Conservation (phyloP, 768 basidiomycete genomes). For the Boletus vinaceobasis region DNA sequence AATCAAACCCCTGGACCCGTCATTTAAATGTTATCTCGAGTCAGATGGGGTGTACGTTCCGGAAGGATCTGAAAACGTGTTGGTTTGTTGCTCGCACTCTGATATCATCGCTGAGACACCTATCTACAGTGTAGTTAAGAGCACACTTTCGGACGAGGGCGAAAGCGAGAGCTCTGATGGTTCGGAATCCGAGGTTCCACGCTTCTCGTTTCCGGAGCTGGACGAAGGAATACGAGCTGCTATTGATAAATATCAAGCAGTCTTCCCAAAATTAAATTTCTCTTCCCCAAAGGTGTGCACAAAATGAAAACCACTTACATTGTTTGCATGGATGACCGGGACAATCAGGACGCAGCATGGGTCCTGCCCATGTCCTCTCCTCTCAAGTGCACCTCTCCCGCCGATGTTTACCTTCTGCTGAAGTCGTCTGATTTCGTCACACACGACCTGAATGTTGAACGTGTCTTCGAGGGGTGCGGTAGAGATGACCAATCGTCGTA, state of each 20-base stretch:
- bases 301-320: background rate
- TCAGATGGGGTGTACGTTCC: conserved; percentile 86
- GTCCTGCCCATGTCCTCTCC: conserved; percentile 80
- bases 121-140: conserved; percentile 45
- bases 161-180: conserved; percentile 35
- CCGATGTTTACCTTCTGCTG: conserved; percentile 87
- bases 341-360: conserved; percentile 82
- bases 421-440: conserved; percentile 90
- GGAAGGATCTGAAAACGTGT: conserved; percentile 76
- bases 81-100: conserved; percentile 28
- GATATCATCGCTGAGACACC: background rate
- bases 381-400: conserved; percentile 80
- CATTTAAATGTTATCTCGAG: conserved; percentile 70
- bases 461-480: conserved; percentile 66
- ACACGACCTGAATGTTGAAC: conserved; percentile 63
- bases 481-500: conserved; percentile 35
- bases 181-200: conserved; percentile 33
- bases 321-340: background rate
- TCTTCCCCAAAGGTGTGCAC: conserved; percentile 79
- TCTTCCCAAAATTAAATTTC: conserved; percentile 97
- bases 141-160: conserved; percentile 59
- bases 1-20: conserved; percentile 60
- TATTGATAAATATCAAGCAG: conserved; percentile 69
- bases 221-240: conserved; percentile 65
- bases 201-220: conserved; percentile 78